Base-by-base conservation (phyloP, 2,329 filamentous ascomycete genomes). In the Exophiala sideris region DNA sequence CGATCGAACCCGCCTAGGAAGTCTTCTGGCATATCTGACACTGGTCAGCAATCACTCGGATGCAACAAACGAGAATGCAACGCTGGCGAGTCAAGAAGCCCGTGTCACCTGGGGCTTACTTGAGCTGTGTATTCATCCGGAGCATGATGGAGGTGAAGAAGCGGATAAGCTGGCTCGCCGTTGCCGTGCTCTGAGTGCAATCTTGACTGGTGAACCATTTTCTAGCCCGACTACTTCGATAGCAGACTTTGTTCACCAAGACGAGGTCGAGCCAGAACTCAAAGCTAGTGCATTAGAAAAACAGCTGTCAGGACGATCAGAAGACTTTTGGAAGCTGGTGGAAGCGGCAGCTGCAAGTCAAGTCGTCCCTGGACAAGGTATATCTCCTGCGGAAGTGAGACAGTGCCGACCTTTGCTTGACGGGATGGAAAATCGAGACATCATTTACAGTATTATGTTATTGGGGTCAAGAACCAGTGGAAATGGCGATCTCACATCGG, bases 381-480 rank as follows among this genome's bases (percentile, higher is more conserved):
- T 60, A 29, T 55, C 57, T 21, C 35, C 32, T n/a, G 38, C 29
- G 11, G 51, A 48, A 7, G 49, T 60, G 10, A 35, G 38, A 20
- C 54, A 48, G 35, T 57, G 55, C 41, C 57, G 54, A 45, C 49
- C 50, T n/a, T 77, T 92, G 18, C 78, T 96, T 10, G 87, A 90
- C 62, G 87, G 87, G 45, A 82, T 86, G 20, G 91, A 96, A 72
- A 94, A 92, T 65, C 84, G 91, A 49, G 91, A 96, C 68, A 86
- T 96, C 14, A 82, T 96, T 52, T 96, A 96, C 71, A 94, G 89
- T 0, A 86, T 96, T 61, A 59, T 62, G 57, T 45, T 64, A 24
- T 52, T 64, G 32, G 60, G 58, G 10, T 52, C 54, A 18, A 42
- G 38, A 34, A 38, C 48, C 14, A 52, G 50, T 12, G 51, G 45